Percentiles rank a stretch among this genome's conserved stretches.
These are phyloP conservation scores for Mycocentrospora acerina DNA, from an alignment of 2,329 filamentous ascomycete species.

Conservation along the genomic window DNA sequence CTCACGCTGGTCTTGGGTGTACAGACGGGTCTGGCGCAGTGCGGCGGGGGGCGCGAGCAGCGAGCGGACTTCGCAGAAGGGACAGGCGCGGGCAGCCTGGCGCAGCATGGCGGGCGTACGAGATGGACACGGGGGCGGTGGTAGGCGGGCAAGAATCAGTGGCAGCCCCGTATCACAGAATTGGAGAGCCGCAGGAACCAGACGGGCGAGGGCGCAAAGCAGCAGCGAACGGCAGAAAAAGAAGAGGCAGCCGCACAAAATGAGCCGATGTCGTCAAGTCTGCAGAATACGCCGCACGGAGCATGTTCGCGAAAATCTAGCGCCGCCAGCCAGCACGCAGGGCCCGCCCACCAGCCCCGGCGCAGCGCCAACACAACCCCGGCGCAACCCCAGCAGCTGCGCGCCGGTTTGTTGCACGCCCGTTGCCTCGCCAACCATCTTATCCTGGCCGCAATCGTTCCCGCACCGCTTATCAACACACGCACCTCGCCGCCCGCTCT, in stretches of 20 bases:
- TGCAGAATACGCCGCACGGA: not conserved
- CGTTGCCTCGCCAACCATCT: not conserved
- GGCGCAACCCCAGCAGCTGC: no score
- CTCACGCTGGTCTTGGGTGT: constrained; percentile 32
- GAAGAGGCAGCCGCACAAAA: not conserved
- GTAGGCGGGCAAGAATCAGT: no score
- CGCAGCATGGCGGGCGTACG: constrained; percentile 28
- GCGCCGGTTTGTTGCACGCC: no score
- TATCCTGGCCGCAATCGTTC: constrained; percentile 9
- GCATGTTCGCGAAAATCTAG: constrained; percentile 6
- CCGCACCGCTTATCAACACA: constrained; percentile 18
- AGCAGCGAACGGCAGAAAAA: no score
- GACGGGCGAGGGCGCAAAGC: no score
- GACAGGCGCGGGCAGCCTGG: constrained; percentile 38
- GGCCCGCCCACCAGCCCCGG: no score
- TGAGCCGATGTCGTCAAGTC: no score
- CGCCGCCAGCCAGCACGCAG: not conserved
- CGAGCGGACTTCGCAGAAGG: constrained; percentile 46
- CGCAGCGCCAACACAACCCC: no score
- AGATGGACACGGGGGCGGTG: not conserved
- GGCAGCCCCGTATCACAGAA: no score
- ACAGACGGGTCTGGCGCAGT: constrained; percentile 43
- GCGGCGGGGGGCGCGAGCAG: constrained; percentile 15
- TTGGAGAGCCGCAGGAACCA: no score
- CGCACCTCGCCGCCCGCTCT: constrained; percentile 17